Evolutionary conservation across 2,329 filamentous ascomycete genomes (phyloP).

Genomic region (Monilinia laxa): DNA sequence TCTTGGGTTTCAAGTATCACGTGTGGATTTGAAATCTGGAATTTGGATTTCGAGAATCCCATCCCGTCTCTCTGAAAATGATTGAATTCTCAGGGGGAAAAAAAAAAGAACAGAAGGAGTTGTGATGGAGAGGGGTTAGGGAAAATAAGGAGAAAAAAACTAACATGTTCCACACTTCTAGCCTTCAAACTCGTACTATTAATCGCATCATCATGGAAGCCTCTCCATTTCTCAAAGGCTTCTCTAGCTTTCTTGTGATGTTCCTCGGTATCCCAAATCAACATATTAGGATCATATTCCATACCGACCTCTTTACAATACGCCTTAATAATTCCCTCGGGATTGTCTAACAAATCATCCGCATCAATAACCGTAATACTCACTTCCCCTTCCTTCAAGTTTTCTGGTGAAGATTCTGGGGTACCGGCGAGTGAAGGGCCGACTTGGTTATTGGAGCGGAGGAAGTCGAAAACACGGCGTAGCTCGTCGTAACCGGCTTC

Average conservation of each 20-base stretch:
- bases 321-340: slow-evolving; percentile 68
- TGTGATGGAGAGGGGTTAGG: neutral
- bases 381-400: slow-evolving; percentile 43
- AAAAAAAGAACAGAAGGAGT: neutral
- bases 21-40: too few species aligned
- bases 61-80: too few species aligned
- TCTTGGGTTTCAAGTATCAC: too few species aligned
- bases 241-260: slow-evolving; percentile 66
- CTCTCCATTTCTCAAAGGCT: slow-evolving; percentile 94
- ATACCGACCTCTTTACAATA: slow-evolving; percentile 83
- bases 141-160: slow-evolving; percentile 33
- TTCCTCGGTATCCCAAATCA: slow-evolving; percentile 77
- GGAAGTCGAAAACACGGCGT: slow-evolving; percentile 81
- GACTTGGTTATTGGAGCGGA: slow-evolving; percentile 66
- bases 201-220: slow-evolving; percentile 95
- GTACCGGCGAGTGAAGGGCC: slow-evolving; percentile 61
- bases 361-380: slow-evolving; percentile 88
- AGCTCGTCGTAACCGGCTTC: slow-evolving; percentile 93
- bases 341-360: slow-evolving; percentile 88
- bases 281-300: slow-evolving; percentile 73
- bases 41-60: too few species aligned
- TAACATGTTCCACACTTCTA: slow-evolving; percentile 61
- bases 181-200: slow-evolving; percentile 74
- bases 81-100: neutral
- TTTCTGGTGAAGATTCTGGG: slow-evolving; percentile 28